Base-by-base conservation (phyloP, 768 basidiomycete species). In the Trametes cubensis region DNA sequence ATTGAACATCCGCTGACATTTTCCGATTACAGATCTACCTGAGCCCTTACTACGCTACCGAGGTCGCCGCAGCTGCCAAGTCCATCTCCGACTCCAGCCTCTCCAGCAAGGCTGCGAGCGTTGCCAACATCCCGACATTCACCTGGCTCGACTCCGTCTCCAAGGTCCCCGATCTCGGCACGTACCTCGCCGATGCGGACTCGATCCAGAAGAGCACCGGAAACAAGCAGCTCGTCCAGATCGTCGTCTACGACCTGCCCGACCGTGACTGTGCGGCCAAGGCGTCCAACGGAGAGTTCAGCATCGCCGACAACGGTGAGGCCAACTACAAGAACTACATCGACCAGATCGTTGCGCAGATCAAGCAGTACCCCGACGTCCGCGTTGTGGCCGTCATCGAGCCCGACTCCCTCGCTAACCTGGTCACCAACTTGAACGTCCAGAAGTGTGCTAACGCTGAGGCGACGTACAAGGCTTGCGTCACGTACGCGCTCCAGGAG, bases 241-340 rank as follows among this genome's bases (percentile, higher is more conserved):
- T 77, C 61, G 76, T 78, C 63, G 70, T 78, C 49, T 78, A 78
- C 70, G 85, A 87, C 65, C 75, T 87, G 25, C 85, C 85, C 50
- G 84, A 86, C 63, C 84, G 86, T 76, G 86, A 87, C 66, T 88
- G 86, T 68, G 83, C 84, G 54, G 86, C 86, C 60, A 72, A 78
- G 61, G 83, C 86, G 34, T 88, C 86, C 50, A 86, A 86, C 68
- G 85, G 86, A 75, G 86, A 86, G 73, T 86, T 85, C 75, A 75
- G 74, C 54, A 84, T 86, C 65, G 82, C 82, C 42, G 72, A 86
- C 71, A 78, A 79, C 67, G 85, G 85, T 52, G 75, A 80, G 56
- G 79, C 77, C 62, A 81, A 83, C 69, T 86, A 86, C 77, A 71
- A 78, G 70, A 72, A 73, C 63, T 87, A 88, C 77, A 86, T 88